phyloP scores from a whole-genome alignment of 1,139 yeast species.

The Candida sojae region DNA sequence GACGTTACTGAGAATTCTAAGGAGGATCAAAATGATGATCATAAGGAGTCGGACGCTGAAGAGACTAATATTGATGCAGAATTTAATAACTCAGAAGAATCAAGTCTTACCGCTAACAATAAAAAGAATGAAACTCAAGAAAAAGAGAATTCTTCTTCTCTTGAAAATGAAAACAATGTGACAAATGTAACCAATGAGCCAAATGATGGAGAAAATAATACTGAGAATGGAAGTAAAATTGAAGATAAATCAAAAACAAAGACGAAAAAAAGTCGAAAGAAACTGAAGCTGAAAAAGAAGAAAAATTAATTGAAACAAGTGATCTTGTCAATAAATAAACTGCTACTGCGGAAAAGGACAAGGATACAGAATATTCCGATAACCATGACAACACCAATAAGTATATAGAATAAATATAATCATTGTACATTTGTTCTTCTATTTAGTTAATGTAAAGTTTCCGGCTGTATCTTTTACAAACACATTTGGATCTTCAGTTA shows the following conservation, averaged over 20 bases:
- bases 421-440: conserved; percentile 27
- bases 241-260: not conserved
- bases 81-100: not conserved
- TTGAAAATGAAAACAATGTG: too few species aligned
- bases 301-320: too few species aligned
- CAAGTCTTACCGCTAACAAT: too few species aligned
- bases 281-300: too few species aligned
- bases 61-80: not conserved
- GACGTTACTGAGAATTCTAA: too few species aligned
- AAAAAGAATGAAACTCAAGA: too few species aligned
- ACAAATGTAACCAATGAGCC: not conserved
- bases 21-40: not conserved
- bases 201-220: too few species aligned
- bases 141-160: too few species aligned
- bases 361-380: too few species aligned
- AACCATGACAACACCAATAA: too few species aligned
- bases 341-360: too few species aligned
- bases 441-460: conserved; percentile 37
- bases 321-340: too few species aligned
- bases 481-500: conserved; percentile 71
- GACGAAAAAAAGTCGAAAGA: not conserved
- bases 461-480: conserved; percentile 48
- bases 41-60: not conserved
- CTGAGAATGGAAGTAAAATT: not conserved
- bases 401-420: conserved; percentile 6